Base-by-base conservation (phyloP, 1,284 basidiomycete genomes). In the Cryptococcus hybrid region DNA sequence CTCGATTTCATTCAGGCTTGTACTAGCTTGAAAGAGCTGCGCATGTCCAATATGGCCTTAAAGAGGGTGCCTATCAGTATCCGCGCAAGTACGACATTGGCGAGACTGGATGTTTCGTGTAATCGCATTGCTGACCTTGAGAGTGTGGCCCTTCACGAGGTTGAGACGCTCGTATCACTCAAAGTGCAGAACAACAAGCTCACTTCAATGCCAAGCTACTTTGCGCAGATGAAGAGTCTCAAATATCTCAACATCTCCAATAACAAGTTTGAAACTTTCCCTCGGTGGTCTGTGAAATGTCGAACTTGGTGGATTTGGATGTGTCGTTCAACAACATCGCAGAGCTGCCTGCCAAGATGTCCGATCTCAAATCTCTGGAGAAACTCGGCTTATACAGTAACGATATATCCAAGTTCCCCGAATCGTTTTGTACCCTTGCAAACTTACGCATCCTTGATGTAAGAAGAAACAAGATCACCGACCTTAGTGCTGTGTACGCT, bases 1-100 rank as follows among this genome's bases (percentile, higher is more conserved):
- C 85, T 92, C 51, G 96, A 99, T 78, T 99, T 99, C 74, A 88
- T 97, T 52, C 91, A 98, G 77, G 86, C 88, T 8, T 97, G 93
- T 71, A 86, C 84, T 3, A 85, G 82, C 5, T 83, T 99, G 36
- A 87, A 88, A 52, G 92, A 95, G 68, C 84, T 99, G 51, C 86
- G 88, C 7, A 82, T 99, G 55, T 88, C 88, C n/a, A 86, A 92
- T 66, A 93, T 97, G 87, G 90, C 91, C 11, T 88, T 97, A 81
- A 98, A 97, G 79, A 87, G 89, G 59, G 88, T 99, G 0, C 95
- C 95, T 0, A 86, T 87, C 57, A 89, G 87, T 61, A 84, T 99
- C 15, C 84, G 87, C 51, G 84, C 90, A 66, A 88, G 88, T 58
- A 76, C 81, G 11, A 87, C 88, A 3, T 80, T 99, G 36, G 85